phyloP scores from a whole-genome alignment of 805 yeast species.

The Candida ipomoeae region DNA sequence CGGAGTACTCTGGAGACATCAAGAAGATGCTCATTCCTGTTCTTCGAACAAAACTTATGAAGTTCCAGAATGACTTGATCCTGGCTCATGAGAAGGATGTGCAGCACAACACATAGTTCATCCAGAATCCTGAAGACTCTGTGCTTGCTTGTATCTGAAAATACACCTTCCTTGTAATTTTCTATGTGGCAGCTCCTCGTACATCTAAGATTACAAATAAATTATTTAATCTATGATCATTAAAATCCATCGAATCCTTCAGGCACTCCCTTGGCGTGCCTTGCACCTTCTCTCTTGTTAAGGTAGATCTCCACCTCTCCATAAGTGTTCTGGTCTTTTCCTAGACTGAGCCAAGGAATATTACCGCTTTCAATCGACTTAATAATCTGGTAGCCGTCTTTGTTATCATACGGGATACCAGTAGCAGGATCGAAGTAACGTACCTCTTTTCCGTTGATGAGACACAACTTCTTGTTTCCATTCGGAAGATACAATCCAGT shows the following conservation, averaged over 20 bases:
- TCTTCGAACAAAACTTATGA: slow-evolving; percentile 43
- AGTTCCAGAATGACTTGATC: slow-evolving; percentile 62
- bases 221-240: slow-evolving; percentile 15
- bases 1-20: slow-evolving; percentile 39
- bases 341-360: slow-evolving; percentile 48
- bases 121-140: not conserved
- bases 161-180: not conserved
- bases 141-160: not conserved
- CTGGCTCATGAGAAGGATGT: slow-evolving; percentile 58
- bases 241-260: slow-evolving; percentile 61
- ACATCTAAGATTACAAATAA: not conserved
- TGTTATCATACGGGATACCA: slow-evolving; percentile 81
- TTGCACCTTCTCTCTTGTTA: slow-evolving; percentile 49
- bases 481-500: slow-evolving; percentile 68
- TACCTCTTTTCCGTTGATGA: slow-evolving; percentile 74
- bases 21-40: slow-evolving; percentile 50
- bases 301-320: slow-evolving; percentile 41
- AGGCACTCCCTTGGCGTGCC: slow-evolving; percentile 84
- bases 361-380: slow-evolving; percentile 45
- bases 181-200: not conserved
- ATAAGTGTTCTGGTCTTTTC: slow-evolving; percentile 53
- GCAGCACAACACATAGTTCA: slow-evolving; percentile 38
- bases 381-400: slow-evolving; percentile 72
- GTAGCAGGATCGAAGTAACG: slow-evolving; percentile 83
- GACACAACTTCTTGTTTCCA: slow-evolving; percentile 63